These are phyloP conservation scores for Coniochaeta prunicola DNA, from an alignment of 2,329 filamentous ascomycete genomes.

Conservation along the genomic window DNA sequence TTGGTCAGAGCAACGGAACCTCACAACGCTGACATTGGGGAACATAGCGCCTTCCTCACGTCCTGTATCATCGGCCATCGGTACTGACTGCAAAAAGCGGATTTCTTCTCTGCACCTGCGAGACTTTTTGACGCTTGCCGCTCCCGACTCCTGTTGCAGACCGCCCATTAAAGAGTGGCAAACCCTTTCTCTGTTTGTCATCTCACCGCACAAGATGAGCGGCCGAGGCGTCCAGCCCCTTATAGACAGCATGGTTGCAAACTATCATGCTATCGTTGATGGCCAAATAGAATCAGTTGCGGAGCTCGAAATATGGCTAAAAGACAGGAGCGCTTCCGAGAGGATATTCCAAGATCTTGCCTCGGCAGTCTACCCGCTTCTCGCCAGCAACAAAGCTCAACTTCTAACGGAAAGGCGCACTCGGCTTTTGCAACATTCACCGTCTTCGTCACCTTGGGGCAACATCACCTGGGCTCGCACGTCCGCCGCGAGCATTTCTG, in stretches of 20 bases:
- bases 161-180: neutral
- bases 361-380: neutral
- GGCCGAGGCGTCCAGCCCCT: neutral
- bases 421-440: neutral
- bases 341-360: neutral
- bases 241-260: neutral
- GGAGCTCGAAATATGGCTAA: neutral
- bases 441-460: neutral
- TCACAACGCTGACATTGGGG: neutral
- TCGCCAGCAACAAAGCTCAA: neutral
- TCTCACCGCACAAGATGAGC: neutral
- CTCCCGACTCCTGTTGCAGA: neutral
- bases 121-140: neutral
- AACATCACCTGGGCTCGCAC: neutral
- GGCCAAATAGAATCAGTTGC: neutral
- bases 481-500: neutral
- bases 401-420: neutral
- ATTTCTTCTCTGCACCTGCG: neutral
- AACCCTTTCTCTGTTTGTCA: neutral
- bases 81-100: neutral
- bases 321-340: neutral
- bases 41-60: neutral
- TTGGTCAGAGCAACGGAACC: slow-evolving; percentile 12
- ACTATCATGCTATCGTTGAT: neutral
- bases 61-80: neutral